Evolutionary conservation across 805 yeast species (phyloP), one percentile per base, ranked within the genome.

Genomic region (Saccharomycopsis guyanensis): DNA sequence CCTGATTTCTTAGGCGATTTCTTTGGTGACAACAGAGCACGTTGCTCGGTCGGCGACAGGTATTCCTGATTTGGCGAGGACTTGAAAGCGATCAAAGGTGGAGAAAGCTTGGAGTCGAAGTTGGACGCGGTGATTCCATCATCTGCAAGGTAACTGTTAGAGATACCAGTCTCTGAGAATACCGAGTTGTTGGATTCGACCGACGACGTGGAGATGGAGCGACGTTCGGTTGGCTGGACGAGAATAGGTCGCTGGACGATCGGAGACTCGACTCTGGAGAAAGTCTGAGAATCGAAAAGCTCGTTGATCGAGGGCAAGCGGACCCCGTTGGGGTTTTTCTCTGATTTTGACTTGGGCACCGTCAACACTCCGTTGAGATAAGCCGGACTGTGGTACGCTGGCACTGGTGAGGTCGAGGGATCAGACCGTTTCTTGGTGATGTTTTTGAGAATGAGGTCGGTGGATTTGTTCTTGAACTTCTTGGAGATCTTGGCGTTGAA

Each of bases 401-500:
- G 52, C 48, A 20, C 31, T 50, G 36, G 37, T 43, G 50, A 23
- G 45, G 45, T 51, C 45, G 47, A 40, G 45, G 40, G 46, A 34
- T 19, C 41, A 38, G 43, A 42, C 40, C 34, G 42, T 34, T 31
- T 48, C 37, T 35, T 49, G 23, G 40, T 49, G 22, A 49, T 42
- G 25, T 37, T 45, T 13, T 42, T 40, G 10, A 57, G 43, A 54
- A 60, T 61, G 46, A 33, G 12, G 22, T 50, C 53, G n/a, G 39
- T 47, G 20, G 38, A 31, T 29, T 44, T 50, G 25, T 44, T 50
- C 40, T 46, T 48, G 46, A 51, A 51, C 34, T 60, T 59, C 35
- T 55, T 57, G 44, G 60, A 56, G 38, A 61, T 61, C 42, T 53
- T 56, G 12, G 65, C 55, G 33, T 55, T 61, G 52, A 61, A 62